Evolutionary conservation across 176 grass and related monocot genomes (phyloP).

Genomic region (Puya raimondii): DNA sequence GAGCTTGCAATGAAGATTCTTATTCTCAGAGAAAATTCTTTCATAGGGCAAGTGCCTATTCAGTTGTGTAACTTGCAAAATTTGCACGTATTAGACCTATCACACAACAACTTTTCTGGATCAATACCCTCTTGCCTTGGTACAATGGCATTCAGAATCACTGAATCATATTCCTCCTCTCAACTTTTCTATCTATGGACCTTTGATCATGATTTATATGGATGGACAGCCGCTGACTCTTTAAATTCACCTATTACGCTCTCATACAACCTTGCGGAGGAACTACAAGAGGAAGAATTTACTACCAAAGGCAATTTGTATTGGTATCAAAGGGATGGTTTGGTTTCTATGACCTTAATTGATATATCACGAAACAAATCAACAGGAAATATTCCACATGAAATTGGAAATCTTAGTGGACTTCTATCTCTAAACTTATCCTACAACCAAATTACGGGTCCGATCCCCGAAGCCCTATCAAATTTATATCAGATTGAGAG

Average conservation of each 20-base stretch:
- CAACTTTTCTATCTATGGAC: no score
- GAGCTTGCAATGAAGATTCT: not conserved
- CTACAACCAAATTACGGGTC: conserved; percentile 3
- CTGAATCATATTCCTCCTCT: not conserved
- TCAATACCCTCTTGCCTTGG: conserved; percentile 28
- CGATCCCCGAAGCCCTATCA: conserved; percentile 10
- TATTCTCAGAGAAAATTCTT: not conserved
- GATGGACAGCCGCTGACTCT: no score
- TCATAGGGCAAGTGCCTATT: conserved; percentile 6
- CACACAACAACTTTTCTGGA: conserved; percentile 16
- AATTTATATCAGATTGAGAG: conserved; percentile 13
- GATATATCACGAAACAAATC: conserved; percentile 22
- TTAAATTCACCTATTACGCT: not conserved
- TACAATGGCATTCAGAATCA: not conserved
- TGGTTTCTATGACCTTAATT: not conserved
- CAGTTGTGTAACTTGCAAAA: not conserved
- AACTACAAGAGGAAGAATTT: not conserved
- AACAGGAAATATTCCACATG: conserved; percentile 9
- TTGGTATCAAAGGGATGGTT: not conserved
- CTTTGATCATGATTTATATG: not conserved
- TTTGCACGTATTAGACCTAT: conserved; percentile 3
- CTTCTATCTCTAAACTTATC: conserved; percentile 23
- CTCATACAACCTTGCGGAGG: conserved; percentile 5
- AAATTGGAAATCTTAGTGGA: conserved; percentile 10
- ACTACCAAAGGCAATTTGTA: not conserved